Base-by-base conservation (phyloP, 2,329 filamentous ascomycete genomes). In the Pseudogymnoascus sp. region DNA sequence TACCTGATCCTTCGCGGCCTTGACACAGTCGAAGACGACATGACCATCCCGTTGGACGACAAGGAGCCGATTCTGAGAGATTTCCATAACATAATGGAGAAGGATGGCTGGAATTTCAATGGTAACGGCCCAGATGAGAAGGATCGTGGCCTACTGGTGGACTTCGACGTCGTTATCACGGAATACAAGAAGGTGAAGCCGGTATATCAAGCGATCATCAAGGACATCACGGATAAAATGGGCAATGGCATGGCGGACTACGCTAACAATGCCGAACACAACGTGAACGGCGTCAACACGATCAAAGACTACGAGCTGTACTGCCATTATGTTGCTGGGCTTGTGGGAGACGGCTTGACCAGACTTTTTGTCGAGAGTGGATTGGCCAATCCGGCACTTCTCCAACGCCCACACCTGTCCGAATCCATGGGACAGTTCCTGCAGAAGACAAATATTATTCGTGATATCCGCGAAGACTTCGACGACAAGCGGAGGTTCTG, bases 161-260 rank as follows among this genome's bases (percentile, higher is more conserved):
- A 96, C 77, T 97, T 97, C 74, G 85, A 96, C 75, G 84, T 88
- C 64, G 87, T 97, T 68, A 83, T 96, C 68, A 79, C 83, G 65
- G 93, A 97, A 80, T 90, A 92, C 77, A 91, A 90, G 80, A 89
- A 90, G 77, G 81, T 96, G 76, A 95, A 96, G 81, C 83, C 85
- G 60, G 84, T 83, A 63, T 96, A 97, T 78, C 85, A 83, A 75
- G 84, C 82, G 8, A 92, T 96, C 73, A 93, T 97, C 77, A 88
- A 88, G 77, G 93, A 97, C 70, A 96, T 96, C 73, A 90, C 91
- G 41, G 80, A 87, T 72, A 89, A 90, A 78, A 97, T 97, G 93
- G 92, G 92, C 69, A 92, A 96, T 72, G 93, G 93, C 70, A 97
- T 97, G 93, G 93, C 93, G 43, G 93, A 97, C 77, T 97, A 95